Percentiles rank a stretch among this genome's conserved stretches.
Evolutionary conservation across 106 monocot species (phyloP).

Genomic region (Apostasia shenzhenica): DNA sequence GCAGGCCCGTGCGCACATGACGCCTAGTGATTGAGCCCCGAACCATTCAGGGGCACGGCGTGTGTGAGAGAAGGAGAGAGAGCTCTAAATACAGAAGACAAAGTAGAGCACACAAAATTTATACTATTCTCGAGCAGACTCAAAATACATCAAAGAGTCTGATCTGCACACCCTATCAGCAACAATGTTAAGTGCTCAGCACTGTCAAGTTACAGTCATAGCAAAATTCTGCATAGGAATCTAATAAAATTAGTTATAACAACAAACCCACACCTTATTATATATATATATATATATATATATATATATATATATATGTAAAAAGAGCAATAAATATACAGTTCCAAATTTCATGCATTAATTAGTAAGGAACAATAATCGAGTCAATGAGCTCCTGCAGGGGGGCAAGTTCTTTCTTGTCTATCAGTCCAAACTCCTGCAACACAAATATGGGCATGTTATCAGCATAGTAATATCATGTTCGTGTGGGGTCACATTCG

Average conservation of each 20-base stretch:
- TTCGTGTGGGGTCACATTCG: too few relatives aligned
- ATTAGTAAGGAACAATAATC: slow-evolving; percentile 72
- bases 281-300: background rate
- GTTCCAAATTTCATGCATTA: background rate
- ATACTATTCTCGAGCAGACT: background rate
- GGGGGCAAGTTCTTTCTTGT: slow-evolving; percentile 98
- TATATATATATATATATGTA: too few relatives aligned
- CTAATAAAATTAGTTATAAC: background rate
- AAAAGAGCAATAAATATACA: too few relatives aligned
- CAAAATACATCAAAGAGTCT: background rate
- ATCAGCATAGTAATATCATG: background rate
- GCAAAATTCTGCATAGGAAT: background rate
- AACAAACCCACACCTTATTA: slow-evolving; percentile 4
- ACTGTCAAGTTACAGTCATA: background rate
- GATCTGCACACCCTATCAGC: background rate
- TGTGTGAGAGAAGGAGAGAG: too few relatives aligned
- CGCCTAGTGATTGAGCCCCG: too few relatives aligned
- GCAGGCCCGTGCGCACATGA: too few relatives aligned
- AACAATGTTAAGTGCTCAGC: background rate
- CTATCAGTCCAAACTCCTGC: slow-evolving; percentile 95
- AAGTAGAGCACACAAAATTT: too few relatives aligned
- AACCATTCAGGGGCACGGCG: too few relatives aligned
- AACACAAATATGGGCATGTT: slow-evolving; percentile 4
- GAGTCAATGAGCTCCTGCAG: slow-evolving; percentile 97
- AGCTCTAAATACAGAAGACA: too few relatives aligned